These are phyloP conservation scores for Ophiocordyceps camponoti-saundersi DNA, from an alignment of 2,329 filamentous ascomycete species.

Conservation along the genomic window DNA sequence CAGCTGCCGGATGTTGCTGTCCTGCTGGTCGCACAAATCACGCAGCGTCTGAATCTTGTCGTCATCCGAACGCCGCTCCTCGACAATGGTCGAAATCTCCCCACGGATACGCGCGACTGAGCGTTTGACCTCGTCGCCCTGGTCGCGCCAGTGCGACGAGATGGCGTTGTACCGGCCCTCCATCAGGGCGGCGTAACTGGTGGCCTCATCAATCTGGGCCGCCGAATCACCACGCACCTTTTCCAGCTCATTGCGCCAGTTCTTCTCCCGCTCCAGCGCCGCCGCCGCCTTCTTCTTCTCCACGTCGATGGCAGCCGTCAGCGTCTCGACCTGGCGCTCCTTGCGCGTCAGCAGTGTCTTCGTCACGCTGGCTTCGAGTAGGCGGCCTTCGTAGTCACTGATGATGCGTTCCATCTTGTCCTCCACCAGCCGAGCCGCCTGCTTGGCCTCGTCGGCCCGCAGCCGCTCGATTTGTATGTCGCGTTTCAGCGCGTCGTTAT, in stretches of 20 bases:
- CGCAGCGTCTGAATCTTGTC: constrained; percentile 46
- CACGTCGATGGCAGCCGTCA: constrained; percentile 44
- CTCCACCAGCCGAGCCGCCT: constrained; percentile 48
- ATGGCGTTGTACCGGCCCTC: constrained; percentile 55
- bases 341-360: constrained; percentile 54
- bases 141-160: constrained; percentile 48
- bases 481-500: constrained; percentile 62
- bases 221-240: constrained; percentile 41
- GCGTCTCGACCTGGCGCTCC: constrained; percentile 55
- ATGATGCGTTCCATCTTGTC: constrained; percentile 54
- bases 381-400: constrained; percentile 50
- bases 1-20: constrained; percentile 46
- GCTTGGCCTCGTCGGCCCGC: constrained; percentile 52
- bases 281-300: constrained; percentile 45
- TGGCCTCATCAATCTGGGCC: constrained; percentile 47
- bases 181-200: constrained; percentile 46
- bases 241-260: constrained; percentile 47
- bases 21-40: constrained; percentile 57
- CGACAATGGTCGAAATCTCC: constrained; percentile 36
- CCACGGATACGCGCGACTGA: constrained; percentile 29
- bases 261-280: constrained; percentile 42
- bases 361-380: constrained; percentile 55
- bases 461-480: constrained; percentile 52
- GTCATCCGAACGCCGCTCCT: constrained; percentile 41
- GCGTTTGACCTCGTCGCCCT: constrained; percentile 42